Evolutionary conservation across 176 grass and related monocot genomes (phyloP), one percentile per base, ranked within the genome.

Genomic region (Pontederia crassipes): DNA sequence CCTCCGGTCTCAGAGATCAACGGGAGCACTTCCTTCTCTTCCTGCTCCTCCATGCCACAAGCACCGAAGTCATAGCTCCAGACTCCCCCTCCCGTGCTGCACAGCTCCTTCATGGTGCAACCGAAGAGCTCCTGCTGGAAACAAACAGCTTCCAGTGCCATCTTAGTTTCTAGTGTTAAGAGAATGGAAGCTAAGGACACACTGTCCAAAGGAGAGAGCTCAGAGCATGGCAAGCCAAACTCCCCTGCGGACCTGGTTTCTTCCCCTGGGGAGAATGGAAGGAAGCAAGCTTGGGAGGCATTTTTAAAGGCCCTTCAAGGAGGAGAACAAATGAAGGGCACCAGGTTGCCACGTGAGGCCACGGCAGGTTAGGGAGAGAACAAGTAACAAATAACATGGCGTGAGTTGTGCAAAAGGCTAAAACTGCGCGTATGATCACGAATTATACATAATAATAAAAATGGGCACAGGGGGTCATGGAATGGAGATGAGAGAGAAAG

Each of bases 91-190:
- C 53, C 72, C 72, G 73, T 73, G 72, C 66, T 7, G 48, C 59
- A 64, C 17, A 68, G 17, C 51, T 55, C 65, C 65, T 68, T 68
- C 65, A 46, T 68, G 50, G 65, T 18, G 65, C 62, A 15, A 16
- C 79, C 78, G 16, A 80, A 75, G 53, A 75, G 55, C n/a, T 72
- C 78, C 24, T 67, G 72, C 11, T 84, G 72, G 74, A 77, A 94
- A 56, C 85, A 81, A 51, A 77, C 72, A 32, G 89, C 81, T 52
- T 95, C 89, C 72, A 88, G 68, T 17, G 85, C 85, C 85, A 95
- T 93, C 50, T 17, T 71, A 40, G 4, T 40, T 40, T 40, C 32
- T 3, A 40, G 32, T 40, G 32, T 40, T 40, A 40, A 40, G 32
- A 7, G 6, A 40, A 40, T 40, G 32, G 32, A 40, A 40, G 2